phyloP scores from a whole-genome alignment of 208 protist genomes.

The Trypanosoma melophagium region DNA sequence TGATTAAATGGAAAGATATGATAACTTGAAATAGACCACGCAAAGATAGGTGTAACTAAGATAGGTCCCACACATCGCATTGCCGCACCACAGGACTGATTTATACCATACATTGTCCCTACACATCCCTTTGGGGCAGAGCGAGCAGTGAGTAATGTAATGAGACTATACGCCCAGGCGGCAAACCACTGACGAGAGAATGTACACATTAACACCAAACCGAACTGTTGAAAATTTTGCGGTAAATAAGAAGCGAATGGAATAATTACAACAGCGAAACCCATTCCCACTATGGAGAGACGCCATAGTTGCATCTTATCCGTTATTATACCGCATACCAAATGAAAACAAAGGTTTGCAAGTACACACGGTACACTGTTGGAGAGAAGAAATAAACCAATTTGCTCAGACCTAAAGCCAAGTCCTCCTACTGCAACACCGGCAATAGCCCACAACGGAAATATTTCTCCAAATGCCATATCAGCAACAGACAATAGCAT shows the following conservation, averaged over 20 bases:
- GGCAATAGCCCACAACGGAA: slow-evolving; percentile 53
- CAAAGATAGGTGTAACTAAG: slow-evolving; percentile 68
- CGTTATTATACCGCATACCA: slow-evolving; percentile 28
- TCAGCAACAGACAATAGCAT: slow-evolving; percentile 67
- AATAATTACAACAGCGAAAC: slow-evolving; percentile 32
- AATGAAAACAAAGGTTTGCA: slow-evolving; percentile 42
- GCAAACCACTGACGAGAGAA: slow-evolving; percentile 56
- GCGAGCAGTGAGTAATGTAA: slow-evolving; percentile 55
- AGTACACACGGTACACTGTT: slow-evolving; percentile 49
- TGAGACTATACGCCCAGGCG: slow-evolving; percentile 63
- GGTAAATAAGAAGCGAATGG: slow-evolving; percentile 29
- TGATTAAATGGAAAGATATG: slow-evolving; percentile 52
- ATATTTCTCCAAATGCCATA: slow-evolving; percentile 54
- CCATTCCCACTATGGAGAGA: slow-evolving; percentile 32
- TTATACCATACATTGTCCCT: slow-evolving; percentile 75
- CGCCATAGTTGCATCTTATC: slow-evolving; percentile 55
- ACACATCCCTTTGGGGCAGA: slow-evolving; percentile 55
- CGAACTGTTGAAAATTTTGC: neutral
- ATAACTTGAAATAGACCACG: slow-evolving; percentile 61
- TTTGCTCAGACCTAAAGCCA: slow-evolving; percentile 24
- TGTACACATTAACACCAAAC: slow-evolving; percentile 39
- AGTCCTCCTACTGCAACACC: slow-evolving; percentile 33
- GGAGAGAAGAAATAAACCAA: slow-evolving; percentile 42
- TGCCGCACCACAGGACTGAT: slow-evolving; percentile 63
- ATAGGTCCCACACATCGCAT: slow-evolving; percentile 65